phyloP scores from a whole-genome alignment of 2,329 filamentous ascomycete genomes.

The Stagonosporopsis vannaccii region DNA sequence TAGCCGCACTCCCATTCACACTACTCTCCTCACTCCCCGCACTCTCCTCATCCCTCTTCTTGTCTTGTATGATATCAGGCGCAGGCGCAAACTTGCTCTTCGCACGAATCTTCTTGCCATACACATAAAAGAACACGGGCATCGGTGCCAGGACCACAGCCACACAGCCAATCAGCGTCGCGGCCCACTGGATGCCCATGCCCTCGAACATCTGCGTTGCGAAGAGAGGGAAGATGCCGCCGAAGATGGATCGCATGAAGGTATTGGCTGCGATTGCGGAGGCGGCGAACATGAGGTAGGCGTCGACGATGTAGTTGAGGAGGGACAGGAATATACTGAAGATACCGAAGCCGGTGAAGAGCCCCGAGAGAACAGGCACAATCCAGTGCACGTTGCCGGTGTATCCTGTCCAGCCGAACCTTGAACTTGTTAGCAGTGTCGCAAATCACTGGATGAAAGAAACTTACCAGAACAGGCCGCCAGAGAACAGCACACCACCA shows the following conservation, averaged over 20 bases:
- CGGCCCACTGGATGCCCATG: conserved; percentile 59
- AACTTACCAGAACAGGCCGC: conserved; percentile 36
- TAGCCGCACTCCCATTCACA: not conserved
- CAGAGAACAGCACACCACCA: conserved; percentile 57
- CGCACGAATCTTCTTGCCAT: conserved; percentile 53
- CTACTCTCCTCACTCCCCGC: conserved; percentile 10
- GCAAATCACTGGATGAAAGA: conserved; percentile 9
- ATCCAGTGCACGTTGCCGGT: conserved; percentile 52
- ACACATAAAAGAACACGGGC: conserved; percentile 54
- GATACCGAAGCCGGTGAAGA: conserved; percentile 65
- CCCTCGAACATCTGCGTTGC: conserved; percentile 63
- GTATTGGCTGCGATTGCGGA: conserved; percentile 64
- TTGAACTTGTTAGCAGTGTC: not conserved
- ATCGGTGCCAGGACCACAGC: conserved; percentile 53
- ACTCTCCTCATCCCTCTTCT: conserved; percentile 43
- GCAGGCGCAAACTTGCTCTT: conserved; percentile 54
- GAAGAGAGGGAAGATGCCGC: conserved; percentile 62
- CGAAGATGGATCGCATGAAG: conserved; percentile 59
- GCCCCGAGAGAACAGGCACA: conserved; percentile 52
- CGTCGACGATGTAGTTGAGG: conserved; percentile 67
- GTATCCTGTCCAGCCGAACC: conserved; percentile 53
- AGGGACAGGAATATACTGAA: conserved; percentile 65
- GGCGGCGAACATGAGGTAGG: conserved; percentile 64
- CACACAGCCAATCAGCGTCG: conserved; percentile 55
- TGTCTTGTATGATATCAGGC: conserved; percentile 49